These are phyloP conservation scores for Stylonectria norvegica DNA, from an alignment of 2,329 filamentous ascomycete genomes.

Conservation along the genomic window DNA sequence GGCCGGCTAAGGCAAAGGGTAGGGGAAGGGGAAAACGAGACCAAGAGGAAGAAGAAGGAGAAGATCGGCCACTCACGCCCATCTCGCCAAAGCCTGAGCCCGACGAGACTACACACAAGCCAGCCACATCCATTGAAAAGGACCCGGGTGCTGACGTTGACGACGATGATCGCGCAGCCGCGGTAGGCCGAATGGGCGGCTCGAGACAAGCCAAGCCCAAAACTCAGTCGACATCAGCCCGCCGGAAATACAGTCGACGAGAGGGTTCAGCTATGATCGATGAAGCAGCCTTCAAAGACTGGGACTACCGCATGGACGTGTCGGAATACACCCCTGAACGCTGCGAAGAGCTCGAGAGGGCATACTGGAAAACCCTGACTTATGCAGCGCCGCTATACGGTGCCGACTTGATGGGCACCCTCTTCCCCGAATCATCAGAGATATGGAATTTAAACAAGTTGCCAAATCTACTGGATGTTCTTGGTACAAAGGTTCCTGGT, in stretches of 20 bases:
- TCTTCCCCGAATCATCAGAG: constrained; percentile 83
- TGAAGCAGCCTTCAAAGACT: constrained; percentile 84
- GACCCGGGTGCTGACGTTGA: constrained; percentile 45
- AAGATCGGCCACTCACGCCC: constrained; percentile 57
- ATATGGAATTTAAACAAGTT: constrained; percentile 94
- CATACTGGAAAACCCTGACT: constrained; percentile 96
- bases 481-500: constrained; percentile 92
- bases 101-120: constrained; percentile 28
- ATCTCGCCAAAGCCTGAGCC: constrained; percentile 49
- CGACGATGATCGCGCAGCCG: constrained; percentile 35
- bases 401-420: constrained; percentile 90
- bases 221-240: constrained; percentile 75
- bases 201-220: constrained; percentile 52
- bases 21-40: constrained; percentile 39
- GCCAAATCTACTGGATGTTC: constrained; percentile 86
- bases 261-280: constrained; percentile 78
- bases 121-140: constrained; percentile 49
- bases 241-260: constrained; percentile 79
- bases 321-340: constrained; percentile 88
- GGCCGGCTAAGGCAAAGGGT: constrained; percentile 36
- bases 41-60: constrained; percentile 39
- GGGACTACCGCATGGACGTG: constrained; percentile 84
- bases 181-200: constrained; percentile 47
- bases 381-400: constrained; percentile 95
- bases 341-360: constrained; percentile 89